A percentile compares a stretch with the other conserved stretches of the same genome.
These are phyloP conservation scores for Fusarium guadeloupense DNA, from an alignment of 2,329 filamentous ascomycete species.

Conservation along the genomic window DNA sequence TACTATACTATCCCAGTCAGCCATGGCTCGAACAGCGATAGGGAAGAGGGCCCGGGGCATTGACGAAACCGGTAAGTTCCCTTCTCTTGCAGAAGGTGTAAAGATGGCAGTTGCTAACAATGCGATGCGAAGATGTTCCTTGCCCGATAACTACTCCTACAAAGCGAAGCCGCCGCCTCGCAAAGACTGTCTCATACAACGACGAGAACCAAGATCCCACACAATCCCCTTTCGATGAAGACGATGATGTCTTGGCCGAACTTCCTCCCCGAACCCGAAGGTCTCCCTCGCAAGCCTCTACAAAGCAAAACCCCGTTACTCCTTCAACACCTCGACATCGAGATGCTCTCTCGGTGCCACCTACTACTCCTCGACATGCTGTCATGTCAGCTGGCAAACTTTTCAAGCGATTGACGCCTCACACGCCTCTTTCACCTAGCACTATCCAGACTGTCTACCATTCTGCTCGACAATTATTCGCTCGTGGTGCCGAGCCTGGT, in stretches of 20 bases:
- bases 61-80: constrained; percentile 45
- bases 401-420: constrained; percentile 80
- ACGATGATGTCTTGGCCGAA: constrained; percentile 53
- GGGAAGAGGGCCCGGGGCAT: constrained; percentile 50
- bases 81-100: constrained; percentile 5
- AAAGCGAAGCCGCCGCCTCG: constrained; percentile 58
- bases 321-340: constrained; percentile 81
- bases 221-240: constrained; percentile 50
- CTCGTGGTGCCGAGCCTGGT: constrained; percentile 77
- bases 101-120: constrained; percentile 27
- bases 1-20: too few species aligned
- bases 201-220: constrained; percentile 72
- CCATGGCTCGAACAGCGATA: constrained; percentile 46
- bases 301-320: constrained; percentile 64
- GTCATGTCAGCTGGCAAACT: constrained; percentile 80
- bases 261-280: constrained; percentile 44
- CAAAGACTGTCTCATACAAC: constrained; percentile 58
- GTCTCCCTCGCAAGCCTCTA: constrained; percentile 45
- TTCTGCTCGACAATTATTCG: constrained; percentile 85
- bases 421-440: constrained; percentile 76
- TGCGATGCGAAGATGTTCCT: constrained; percentile 35
- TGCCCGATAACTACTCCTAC: constrained; percentile 46
- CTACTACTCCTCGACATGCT: constrained; percentile 83
- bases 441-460: constrained; percentile 82
- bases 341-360: constrained; percentile 77